A percentile compares a stretch with the other conserved stretches of the same genome.
phyloP scores from a whole-genome alignment of 805 yeast species.

The Dipodascopsis uninucleata region DNA sequence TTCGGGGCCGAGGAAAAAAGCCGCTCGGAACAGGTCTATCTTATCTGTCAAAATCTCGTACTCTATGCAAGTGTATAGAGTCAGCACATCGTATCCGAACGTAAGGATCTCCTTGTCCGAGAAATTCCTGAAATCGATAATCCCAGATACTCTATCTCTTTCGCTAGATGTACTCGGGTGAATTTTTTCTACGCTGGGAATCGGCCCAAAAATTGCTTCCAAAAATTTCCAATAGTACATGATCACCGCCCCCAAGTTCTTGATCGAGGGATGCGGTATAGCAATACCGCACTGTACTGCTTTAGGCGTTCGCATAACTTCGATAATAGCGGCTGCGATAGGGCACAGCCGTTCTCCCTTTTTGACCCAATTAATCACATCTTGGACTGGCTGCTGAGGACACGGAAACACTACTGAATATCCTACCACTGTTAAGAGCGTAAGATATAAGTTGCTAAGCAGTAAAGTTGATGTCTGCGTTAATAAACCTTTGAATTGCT shows the following conservation, averaged over 20 bases:
- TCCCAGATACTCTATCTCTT: too few relatives aligned
- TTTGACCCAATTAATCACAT: background rate
- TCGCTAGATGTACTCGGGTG: background rate
- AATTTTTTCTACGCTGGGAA: too few relatives aligned
- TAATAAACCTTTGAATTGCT: too few relatives aligned
- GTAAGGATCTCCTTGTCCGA: slow-evolving; percentile 1
- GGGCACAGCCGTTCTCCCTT: background rate
- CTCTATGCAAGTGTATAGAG: background rate
- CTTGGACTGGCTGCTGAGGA: background rate
- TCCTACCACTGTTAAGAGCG: background rate
- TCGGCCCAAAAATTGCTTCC: slow-evolving; percentile 1
- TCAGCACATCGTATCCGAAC: background rate
- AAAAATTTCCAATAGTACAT: slow-evolving; percentile 5
- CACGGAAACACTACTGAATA: slow-evolving; percentile 1
- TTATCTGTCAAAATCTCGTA: background rate
- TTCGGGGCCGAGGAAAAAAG: slow-evolving; percentile 8
- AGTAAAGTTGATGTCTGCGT: too few relatives aligned
- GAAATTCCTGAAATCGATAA: background rate
- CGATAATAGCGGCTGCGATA: background rate
- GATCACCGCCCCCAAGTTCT: slow-evolving; percentile 1
- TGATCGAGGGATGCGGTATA: slow-evolving; percentile 1
- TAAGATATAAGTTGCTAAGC: too few relatives aligned
- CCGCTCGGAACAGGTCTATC: background rate
- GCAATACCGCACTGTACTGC: background rate
- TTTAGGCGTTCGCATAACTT: background rate